Conservation (phyloP, 73 alveolate genomes). For the Blepharisma japonicum region DNA sequence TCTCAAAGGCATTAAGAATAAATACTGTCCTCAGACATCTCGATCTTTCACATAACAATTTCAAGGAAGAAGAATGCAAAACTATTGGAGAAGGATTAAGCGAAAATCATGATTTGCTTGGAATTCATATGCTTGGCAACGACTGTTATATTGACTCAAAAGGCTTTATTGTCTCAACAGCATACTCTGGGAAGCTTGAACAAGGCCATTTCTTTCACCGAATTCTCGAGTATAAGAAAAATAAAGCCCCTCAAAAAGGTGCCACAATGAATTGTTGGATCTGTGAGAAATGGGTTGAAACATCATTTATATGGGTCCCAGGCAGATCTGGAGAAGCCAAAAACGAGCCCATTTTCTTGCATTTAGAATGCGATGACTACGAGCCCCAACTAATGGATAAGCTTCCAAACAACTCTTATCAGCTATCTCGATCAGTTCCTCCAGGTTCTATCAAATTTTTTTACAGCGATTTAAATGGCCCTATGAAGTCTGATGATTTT, state of each 20-base stretch:
- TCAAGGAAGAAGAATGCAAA: conserved; percentile 56
- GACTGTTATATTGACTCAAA: conserved; percentile 74
- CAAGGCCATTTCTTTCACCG: background rate
- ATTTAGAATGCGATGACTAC: conserved; percentile 77
- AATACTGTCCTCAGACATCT: conserved; percentile 62
- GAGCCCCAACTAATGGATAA: conserved; percentile 58
- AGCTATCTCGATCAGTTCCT: conserved; percentile 77
- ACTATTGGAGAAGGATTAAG: conserved; percentile 61
- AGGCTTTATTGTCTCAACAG: conserved; percentile 61
- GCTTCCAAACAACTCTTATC: conserved; percentile 31
- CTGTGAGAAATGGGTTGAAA: conserved; percentile 29
- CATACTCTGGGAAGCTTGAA: conserved; percentile 13
- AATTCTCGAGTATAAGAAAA: too few species aligned
- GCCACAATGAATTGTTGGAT: conserved; percentile 14
- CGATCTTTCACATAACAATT: conserved; percentile 77
- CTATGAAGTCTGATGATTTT: background rate
- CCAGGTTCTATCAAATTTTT: conserved; percentile 70
- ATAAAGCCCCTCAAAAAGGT: background rate
- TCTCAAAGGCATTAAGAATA: background rate
- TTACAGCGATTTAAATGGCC: conserved; percentile 30
- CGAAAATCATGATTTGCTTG: conserved; percentile 71
- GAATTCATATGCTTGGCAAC: conserved; percentile 88
- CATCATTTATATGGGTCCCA: background rate
- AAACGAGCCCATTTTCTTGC: conserved; percentile 61
- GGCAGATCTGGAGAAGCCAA: background rate